A percentile compares a stretch with the other conserved stretches of the same genome.
Evolutionary conservation across 805 yeast species (phyloP).

Genomic region (Metschnikowia cubensis): DNA sequence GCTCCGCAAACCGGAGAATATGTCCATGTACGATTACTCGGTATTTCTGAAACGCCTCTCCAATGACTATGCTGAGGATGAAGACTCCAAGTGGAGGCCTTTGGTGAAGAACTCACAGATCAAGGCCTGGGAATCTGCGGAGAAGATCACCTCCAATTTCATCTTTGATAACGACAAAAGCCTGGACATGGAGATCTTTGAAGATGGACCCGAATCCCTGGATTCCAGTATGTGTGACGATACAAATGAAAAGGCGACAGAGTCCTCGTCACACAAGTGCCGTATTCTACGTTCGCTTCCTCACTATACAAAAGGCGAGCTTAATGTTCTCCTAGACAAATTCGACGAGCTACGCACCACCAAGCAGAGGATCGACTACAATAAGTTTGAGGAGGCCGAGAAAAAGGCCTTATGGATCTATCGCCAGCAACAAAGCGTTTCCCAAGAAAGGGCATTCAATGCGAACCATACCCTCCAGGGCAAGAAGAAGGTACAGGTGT

Average conservation of each 20-base stretch:
- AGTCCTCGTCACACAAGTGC: not conserved
- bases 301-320: conserved; percentile 37
- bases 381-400: conserved; percentile 20
- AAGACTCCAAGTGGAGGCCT: conserved; percentile 22
- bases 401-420: conserved; percentile 25
- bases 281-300: conserved; percentile 32
- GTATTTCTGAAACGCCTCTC: conserved; percentile 19
- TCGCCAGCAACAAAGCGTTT: conserved; percentile 27
- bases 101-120: conserved; percentile 39
- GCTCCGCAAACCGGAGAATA: conserved; percentile 29
- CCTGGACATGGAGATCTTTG: conserved; percentile 11
- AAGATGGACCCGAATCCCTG: conserved; percentile 6
- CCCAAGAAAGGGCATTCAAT: conserved; percentile 32
- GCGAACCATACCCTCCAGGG: conserved; percentile 31
- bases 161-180: conserved; percentile 32
- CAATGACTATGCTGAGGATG: not conserved
- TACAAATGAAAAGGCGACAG: not conserved
- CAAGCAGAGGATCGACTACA: conserved; percentile 4
- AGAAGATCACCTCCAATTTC: conserved; percentile 32
- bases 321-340: conserved; percentile 22
- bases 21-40: conserved; percentile 35
- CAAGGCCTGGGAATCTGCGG: conserved; percentile 45
- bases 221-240: conserved; percentile 7
- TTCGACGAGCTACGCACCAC: conserved; percentile 14
- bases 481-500: conserved; percentile 37